Conservation (phyloP, 768 basidiomycete genomes). For the Hericium erinaceus region DNA sequence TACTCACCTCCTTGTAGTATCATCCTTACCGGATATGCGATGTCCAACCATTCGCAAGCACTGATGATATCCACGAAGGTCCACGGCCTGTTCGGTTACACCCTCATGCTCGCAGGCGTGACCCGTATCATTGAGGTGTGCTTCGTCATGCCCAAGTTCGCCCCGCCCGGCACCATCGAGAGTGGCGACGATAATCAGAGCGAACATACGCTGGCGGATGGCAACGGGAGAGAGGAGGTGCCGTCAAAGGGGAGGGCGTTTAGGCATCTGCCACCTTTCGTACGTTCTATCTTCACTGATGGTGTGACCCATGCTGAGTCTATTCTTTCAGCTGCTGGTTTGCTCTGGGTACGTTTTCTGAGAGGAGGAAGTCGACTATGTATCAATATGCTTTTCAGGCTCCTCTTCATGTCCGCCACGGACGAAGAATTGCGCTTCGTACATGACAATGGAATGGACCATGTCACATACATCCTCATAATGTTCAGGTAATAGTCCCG, state of each 20-base stretch:
- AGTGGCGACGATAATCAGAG: conserved; percentile 46
- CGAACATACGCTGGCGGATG: conserved; percentile 56
- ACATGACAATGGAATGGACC: conserved; percentile 72
- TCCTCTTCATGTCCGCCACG: conserved; percentile 88
- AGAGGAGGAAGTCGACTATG: not conserved
- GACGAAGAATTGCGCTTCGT: conserved; percentile 80
- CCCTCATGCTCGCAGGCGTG: conserved; percentile 76
- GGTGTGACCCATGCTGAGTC: not conserved
- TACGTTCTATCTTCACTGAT: conserved; percentile 31
- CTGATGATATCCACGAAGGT: conserved; percentile 82
- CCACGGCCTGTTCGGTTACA: conserved; percentile 76
- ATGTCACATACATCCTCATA: conserved; percentile 82
- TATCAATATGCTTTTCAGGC: conserved; percentile 26
- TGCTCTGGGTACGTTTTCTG: conserved; percentile 46
- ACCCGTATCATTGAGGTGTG: conserved; percentile 78
- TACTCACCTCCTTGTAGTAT: conserved; percentile 36
- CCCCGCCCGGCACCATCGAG: conserved; percentile 18
- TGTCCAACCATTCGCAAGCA: conserved; percentile 83
- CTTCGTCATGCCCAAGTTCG: conserved; percentile 45
- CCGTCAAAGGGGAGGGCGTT: conserved; percentile 42
- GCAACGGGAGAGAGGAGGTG: conserved; percentile 20
- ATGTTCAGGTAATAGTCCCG: conserved; percentile 79
- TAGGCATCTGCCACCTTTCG: conserved; percentile 83
- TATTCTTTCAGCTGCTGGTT: conserved; percentile 46
- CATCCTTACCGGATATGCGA: conserved; percentile 88